Base-by-base conservation (phyloP, 495 filamentous ascomycete genomes). In the Darksidea phi region DNA sequence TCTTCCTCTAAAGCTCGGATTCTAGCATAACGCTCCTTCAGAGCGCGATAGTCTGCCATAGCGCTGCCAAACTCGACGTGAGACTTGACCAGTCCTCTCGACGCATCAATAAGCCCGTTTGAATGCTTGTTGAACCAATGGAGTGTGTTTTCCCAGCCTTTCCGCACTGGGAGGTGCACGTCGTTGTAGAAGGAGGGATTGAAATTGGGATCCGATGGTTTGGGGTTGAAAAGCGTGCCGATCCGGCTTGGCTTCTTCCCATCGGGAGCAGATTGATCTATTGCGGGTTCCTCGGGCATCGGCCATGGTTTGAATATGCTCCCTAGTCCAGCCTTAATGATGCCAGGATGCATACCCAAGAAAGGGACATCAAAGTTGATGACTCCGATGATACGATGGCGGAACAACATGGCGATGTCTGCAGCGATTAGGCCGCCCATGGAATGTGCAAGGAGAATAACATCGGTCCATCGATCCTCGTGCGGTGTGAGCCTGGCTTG, bases 291-390 rank as follows among this genome's bases (percentile, higher is more conserved):
- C 43, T 53, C 28, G 43, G 58, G 63, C 11, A 52, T 23, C 15
- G 50, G 49, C 54, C 83, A 79, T 11, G 82, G 80, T 18, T 81
- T 81, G 70, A 96, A 91, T 8, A 95, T 76, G 66, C 89, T 91
- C 2, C 82, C 77, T 20, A 96, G 81, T 1, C 92, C 91, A 18
- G 88, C 86, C 2, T 84, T 79, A 13, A 97, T 82, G 20, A 97
- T 84, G 1, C 92, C 88, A 0, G 91, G 91, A 73, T 97, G 91
- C 61, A 97, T 86, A 0, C 93, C 93, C 1, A 96, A 77, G 46
- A 94, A 87, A 0, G 93, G 93, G 0, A 87, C 87, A 72, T 97
- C 93, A 54, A 95, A 87, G 50, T 86, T 87, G n/a, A 97, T 76
- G 1, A 84, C 85, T 0, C 93, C 93, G 13, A 97, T 70, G 18